phyloP scores from a whole-genome alignment of 305 asterid species.

The Coffea humblotiana region DNA sequence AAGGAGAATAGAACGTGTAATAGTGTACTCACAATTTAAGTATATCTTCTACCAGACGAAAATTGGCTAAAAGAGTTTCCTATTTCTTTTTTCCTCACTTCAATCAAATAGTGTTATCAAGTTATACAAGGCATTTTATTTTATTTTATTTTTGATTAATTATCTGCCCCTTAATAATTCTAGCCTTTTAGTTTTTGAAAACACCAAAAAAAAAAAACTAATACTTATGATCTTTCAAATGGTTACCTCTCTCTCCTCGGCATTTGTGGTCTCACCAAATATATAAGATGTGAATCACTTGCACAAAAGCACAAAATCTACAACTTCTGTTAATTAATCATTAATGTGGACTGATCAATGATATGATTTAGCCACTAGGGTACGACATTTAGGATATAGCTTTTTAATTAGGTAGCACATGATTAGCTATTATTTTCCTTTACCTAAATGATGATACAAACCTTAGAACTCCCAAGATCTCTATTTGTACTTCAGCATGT shows the following conservation, averaged over 20 bases:
- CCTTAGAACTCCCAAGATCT: background rate
- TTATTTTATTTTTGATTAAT: background rate
- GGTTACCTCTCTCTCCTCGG: background rate
- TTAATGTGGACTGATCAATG: background rate
- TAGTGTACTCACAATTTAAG: background rate
- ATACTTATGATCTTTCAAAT: too few species aligned
- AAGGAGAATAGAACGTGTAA: background rate
- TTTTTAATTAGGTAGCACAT: background rate
- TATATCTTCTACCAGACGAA: background rate
- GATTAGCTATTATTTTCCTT: background rate
- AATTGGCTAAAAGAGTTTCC: background rate
- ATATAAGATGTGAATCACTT: background rate
- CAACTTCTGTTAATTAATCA: background rate
- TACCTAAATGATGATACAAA: background rate
- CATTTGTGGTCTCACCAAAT: background rate
- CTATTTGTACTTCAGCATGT: background rate
- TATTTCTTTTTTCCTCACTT: background rate
- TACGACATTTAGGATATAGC: background rate
- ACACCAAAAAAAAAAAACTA: too few species aligned
- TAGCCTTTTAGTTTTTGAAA: background rate
- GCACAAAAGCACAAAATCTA: background rate
- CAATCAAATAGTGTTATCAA: background rate
- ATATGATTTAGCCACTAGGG: background rate
- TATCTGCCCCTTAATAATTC: background rate
- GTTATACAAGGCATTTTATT: background rate